Conservation (phyloP, 2,329 filamentous ascomycete species). For the Verticillium tricorpus region DNA sequence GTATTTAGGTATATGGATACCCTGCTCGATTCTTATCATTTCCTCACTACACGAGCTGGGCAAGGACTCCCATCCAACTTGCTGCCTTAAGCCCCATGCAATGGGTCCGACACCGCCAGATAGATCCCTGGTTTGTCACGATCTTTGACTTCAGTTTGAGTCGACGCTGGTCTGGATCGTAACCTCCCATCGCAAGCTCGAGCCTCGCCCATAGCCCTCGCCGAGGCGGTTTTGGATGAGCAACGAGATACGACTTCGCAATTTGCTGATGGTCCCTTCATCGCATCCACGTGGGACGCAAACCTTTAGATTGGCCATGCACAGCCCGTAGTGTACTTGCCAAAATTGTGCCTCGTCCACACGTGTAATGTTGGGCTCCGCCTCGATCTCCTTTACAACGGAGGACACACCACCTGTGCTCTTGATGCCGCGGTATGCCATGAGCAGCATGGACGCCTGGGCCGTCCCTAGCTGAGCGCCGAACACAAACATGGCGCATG, state of each 20-base stretch:
- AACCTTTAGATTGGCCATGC: conserved; percentile 90
- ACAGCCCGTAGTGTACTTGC: conserved; percentile 97
- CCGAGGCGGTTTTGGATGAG: conserved; percentile 82
- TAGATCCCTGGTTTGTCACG: background rate
- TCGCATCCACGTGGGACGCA: conserved; percentile 60
- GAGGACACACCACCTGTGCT: conserved; percentile 54
- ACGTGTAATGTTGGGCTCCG: conserved; percentile 67
- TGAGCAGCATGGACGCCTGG: conserved; percentile 89
- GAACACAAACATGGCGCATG: conserved; percentile 82
- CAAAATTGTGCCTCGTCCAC: conserved; percentile 94
- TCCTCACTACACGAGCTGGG: background rate
- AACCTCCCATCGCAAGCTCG: conserved; percentile 85
- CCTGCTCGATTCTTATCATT: background rate
- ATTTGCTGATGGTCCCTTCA: conserved; percentile 65
- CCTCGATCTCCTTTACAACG: conserved; percentile 80
- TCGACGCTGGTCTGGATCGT: conserved; percentile 68
- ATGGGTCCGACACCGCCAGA: background rate
- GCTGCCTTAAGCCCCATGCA: background rate
- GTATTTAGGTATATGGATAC: conserved; percentile 1
- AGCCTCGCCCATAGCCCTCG: conserved; percentile 78
- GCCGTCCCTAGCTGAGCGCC: conserved; percentile 79
- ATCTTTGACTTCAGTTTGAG: conserved; percentile 9
- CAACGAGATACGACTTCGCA: conserved; percentile 71
- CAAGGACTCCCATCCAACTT: background rate
- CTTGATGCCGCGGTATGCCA: conserved; percentile 63